Percentiles rank a stretch among this genome's conserved stretches.
Conservation (phyloP, 2,329 filamentous ascomycete species). For the Aspergillus pseudoglaucus region DNA sequence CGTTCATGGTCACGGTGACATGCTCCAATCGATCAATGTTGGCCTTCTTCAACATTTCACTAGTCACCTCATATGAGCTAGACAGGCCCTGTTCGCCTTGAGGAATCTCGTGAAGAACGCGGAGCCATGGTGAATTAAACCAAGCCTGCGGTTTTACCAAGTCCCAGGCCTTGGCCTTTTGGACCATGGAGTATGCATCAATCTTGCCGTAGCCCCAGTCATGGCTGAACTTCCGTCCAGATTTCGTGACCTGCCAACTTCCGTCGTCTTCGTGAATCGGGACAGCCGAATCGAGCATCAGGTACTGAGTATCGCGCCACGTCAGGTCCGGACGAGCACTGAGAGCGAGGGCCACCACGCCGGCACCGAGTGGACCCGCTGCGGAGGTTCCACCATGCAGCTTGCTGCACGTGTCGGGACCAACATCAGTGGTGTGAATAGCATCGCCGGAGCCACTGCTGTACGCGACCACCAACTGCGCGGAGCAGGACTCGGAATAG, state of each 20-base stretch:
- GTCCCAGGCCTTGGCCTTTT: slow-evolving; percentile 77
- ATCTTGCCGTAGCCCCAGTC: slow-evolving; percentile 95
- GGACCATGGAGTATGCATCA: slow-evolving; percentile 77
- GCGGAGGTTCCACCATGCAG: slow-evolving; percentile 93
- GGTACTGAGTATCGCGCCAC: slow-evolving; percentile 92
- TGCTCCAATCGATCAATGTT: slow-evolving; percentile 88
- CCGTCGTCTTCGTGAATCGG: slow-evolving; percentile 66
- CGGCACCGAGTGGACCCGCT: slow-evolving; percentile 84
- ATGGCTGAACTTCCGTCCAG: slow-evolving; percentile 85
- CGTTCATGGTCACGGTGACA: slow-evolving; percentile 95
- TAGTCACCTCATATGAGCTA: slow-evolving; percentile 73
- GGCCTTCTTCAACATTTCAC: slow-evolving; percentile 69
- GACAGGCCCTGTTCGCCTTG: slow-evolving; percentile 75
- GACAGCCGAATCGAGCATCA: slow-evolving; percentile 76
- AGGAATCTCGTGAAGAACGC: slow-evolving; percentile 78
- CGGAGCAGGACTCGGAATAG: slow-evolving; percentile 94
- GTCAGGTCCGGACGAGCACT: slow-evolving; percentile 77
- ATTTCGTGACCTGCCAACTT: slow-evolving; percentile 74
- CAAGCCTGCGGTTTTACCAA: slow-evolving; percentile 92
- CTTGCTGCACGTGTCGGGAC: slow-evolving; percentile 68
- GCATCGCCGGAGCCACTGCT: slow-evolving; percentile 83
- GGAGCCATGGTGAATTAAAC: slow-evolving; percentile 89
- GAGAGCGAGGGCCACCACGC: slow-evolving; percentile 83
- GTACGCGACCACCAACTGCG: slow-evolving; percentile 91
- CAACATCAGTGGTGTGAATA: slow-evolving; percentile 96